Evolutionary conservation across 2,329 filamentous ascomycete species (phyloP), one percentile per base, ranked within the genome.

Genomic region (Cordyceps pruinosa): DNA sequence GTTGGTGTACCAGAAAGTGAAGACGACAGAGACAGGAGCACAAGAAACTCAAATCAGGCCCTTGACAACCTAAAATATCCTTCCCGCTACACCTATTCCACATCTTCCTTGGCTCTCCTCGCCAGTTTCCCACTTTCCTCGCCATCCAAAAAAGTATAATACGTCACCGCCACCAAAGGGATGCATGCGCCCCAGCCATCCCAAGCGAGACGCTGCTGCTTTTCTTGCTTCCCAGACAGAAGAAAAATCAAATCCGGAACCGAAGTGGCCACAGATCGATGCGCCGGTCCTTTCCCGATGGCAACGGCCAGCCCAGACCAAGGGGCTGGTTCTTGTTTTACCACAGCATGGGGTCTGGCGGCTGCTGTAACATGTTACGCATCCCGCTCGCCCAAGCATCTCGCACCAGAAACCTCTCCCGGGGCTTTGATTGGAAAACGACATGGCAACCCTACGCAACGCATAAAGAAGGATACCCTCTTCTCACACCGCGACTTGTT

Each of bases 281-380:
- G 19, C 6, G 13, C 32, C n/a, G 25, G 35, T 42, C 7, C 37
- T 44, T 25, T 17, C 34, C 23, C 5, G 25, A 46, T n/a, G n/a
- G 10, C 6, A 5, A 9, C 23, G 30, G 26, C 48, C 12, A n/a
- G 19, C 25, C 39, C 28, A 37, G 21, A 35, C n/a, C 35, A 53
- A 17, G 49, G 19, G 19, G 35, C 9, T 47, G 23, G n/a, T 44
- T 17, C 8, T 25, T 49, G 19, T 23, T 10, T 49, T 23, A 26
- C 13, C 12, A 34, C n/a, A 10, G 41, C 9, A 19, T 50, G 48
- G 34, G 45, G 45, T 48, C 34, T 10, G 21, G 50, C 50, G 50
- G 50, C 50, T 53, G 39, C 39, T 53, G 50, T 44, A 28, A 53
- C 50, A 44, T 42, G 39, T 25, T 44, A 32, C 35, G 37, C 37